Evolutionary conservation across 257 asterid genomes (phyloP).

Genomic region (Parsonsia alboflavescens): DNA sequence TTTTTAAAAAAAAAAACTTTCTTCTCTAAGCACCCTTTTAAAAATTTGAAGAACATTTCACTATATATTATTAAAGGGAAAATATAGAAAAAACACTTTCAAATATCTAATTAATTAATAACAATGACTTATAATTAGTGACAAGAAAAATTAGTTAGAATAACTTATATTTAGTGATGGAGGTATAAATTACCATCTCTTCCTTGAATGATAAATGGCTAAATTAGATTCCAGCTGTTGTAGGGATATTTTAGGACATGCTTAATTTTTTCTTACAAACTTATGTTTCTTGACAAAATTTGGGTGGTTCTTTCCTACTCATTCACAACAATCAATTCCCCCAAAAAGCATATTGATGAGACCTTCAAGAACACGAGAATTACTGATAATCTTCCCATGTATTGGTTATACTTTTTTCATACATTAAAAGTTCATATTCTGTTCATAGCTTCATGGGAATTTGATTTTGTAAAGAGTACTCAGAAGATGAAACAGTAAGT

Average conservation of each 20-base stretch:
- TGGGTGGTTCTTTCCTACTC: conserved; percentile 77
- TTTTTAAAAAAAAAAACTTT: too few relatives aligned
- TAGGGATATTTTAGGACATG: not conserved
- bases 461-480: conserved; percentile 4
- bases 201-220: not conserved
- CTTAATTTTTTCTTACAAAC: conserved; percentile 47
- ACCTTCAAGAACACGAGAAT: conserved; percentile 85
- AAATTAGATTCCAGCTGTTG: not conserved
- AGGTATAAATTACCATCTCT: not conserved
- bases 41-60: too few relatives aligned
- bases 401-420: not conserved
- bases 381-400: conserved; percentile 6
- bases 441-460: not conserved
- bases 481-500: not conserved
- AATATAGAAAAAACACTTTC: too few relatives aligned
- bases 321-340: conserved; percentile 85
- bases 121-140: too few relatives aligned
- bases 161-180: too few relatives aligned
- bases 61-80: too few relatives aligned
- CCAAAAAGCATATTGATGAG: conserved; percentile 87
- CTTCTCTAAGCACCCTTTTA: too few relatives aligned
- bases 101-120: too few relatives aligned
- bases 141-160: too few relatives aligned
- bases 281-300: conserved; percentile 87
- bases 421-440: not conserved